phyloP scores from a whole-genome alignment of 495 filamentous ascomycete genomes.

The Penicillium ochrochloron region DNA sequence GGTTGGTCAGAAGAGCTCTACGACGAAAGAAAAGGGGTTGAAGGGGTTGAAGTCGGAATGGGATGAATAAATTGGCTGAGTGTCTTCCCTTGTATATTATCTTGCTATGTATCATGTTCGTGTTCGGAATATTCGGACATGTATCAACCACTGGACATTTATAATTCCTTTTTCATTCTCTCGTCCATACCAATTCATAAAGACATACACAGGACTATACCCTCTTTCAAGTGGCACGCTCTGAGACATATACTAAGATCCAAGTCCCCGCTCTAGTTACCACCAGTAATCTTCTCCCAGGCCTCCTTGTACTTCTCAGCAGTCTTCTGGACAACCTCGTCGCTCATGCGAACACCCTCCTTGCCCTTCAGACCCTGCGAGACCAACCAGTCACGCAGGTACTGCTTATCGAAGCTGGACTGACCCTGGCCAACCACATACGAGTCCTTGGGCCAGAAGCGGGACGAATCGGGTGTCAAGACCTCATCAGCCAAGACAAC shows the following conservation, averaged over 20 bases:
- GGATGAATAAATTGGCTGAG: constrained; percentile 35
- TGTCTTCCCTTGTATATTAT: constrained; percentile 20
- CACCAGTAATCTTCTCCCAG: constrained; percentile 71
- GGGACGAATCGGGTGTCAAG: constrained; percentile 81
- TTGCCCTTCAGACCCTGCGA: constrained; percentile 71
- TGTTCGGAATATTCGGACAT: not conserved
- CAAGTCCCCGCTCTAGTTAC: constrained; percentile 24
- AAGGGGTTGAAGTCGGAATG: constrained; percentile 45
- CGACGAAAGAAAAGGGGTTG: constrained; percentile 40
- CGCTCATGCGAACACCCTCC: constrained; percentile 67
- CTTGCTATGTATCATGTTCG: not conserved
- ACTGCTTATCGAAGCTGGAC: constrained; percentile 91
- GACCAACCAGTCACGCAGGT: constrained; percentile 83
- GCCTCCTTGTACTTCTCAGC: constrained; percentile 69
- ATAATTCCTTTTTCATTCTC: constrained; percentile 7
- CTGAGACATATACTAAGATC: constrained; percentile 9
- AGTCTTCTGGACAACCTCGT: constrained; percentile 67
- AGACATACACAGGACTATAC: constrained; percentile 1
- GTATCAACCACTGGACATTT: constrained; percentile 15
- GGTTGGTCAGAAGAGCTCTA: constrained; percentile 13
- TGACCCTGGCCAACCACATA: constrained; percentile 78
- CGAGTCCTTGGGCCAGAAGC: constrained; percentile 82
- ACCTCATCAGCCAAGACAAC: constrained; percentile 92
- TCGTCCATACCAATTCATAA: constrained; percentile 13
- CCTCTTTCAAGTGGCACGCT: not conserved